phyloP scores from a whole-genome alignment of 2,329 filamentous ascomycete genomes.

The Conoideocrella luteorostrata region DNA sequence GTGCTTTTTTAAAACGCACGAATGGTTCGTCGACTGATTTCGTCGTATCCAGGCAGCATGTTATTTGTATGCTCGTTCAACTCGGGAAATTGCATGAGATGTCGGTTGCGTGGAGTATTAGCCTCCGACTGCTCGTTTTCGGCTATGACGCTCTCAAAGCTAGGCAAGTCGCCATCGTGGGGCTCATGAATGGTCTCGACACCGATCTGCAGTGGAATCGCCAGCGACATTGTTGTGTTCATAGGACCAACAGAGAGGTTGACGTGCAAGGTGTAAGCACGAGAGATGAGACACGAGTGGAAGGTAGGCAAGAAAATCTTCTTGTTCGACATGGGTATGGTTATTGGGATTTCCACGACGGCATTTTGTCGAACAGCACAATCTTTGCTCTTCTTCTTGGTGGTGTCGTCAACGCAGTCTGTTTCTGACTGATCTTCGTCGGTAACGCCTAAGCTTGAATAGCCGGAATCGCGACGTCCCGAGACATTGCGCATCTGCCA shows the following conservation, averaged over 20 bases:
- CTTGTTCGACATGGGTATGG: conserved; percentile 38
- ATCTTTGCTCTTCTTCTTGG: conserved; percentile 18
- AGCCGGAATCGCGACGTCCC: conserved; percentile 46
- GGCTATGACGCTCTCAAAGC: conserved; percentile 42
- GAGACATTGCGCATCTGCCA: conserved; percentile 35
- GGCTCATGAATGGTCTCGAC: conserved; percentile 32
- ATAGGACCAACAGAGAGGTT: conserved; percentile 35
- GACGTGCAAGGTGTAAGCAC: conserved; percentile 48
- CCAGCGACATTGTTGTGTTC: conserved; percentile 37
- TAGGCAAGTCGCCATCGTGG: conserved; percentile 33
- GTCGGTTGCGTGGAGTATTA: conserved; percentile 36
- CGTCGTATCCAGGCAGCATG: conserved; percentile 35
- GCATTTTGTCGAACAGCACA: conserved; percentile 34
- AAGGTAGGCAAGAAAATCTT: conserved; percentile 51
- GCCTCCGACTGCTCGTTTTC: conserved; percentile 35
- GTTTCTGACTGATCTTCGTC: conserved; percentile 30
- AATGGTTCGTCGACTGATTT: conserved; percentile 21
- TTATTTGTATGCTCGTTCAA: conserved; percentile 23
- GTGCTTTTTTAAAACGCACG: conserved; percentile 1
- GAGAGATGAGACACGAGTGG: conserved; percentile 50
- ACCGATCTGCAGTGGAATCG: conserved; percentile 45
- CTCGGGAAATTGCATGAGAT: conserved; percentile 29
- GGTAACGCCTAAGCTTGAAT: conserved; percentile 34
- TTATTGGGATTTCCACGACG: conserved; percentile 40
- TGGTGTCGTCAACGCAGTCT: conserved; percentile 18